Conservation (phyloP, 495 filamentous ascomycete species). For the Lophiostoma macrostomum region DNA sequence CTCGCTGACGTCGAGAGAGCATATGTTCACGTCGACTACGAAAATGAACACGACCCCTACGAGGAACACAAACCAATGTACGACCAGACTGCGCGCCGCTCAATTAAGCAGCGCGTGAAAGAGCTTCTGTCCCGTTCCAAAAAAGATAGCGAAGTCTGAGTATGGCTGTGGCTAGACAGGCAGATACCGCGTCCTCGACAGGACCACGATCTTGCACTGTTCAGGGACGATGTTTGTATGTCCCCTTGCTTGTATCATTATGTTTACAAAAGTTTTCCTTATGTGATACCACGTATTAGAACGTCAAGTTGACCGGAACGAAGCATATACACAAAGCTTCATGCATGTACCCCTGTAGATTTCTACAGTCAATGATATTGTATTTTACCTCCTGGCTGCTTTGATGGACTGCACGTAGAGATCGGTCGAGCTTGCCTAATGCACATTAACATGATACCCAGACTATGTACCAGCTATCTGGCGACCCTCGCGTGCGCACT, state of each 20-base stretch:
- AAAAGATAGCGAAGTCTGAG: conserved; percentile 1
- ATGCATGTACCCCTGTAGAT: conserved; percentile 6
- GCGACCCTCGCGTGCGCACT: too few species aligned
- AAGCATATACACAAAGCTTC: conserved; percentile 9
- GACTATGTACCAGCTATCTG: not conserved
- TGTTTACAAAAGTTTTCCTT: not conserved
- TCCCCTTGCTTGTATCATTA: not conserved
- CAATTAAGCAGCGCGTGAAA: conserved; percentile 29
- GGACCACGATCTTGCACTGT: not conserved
- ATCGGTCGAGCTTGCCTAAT: not conserved
- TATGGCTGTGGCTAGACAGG: not conserved
- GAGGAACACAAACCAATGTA: conserved; percentile 57
- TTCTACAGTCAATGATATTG: conserved; percentile 1
- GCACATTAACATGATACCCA: not conserved
- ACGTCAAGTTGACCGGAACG: not conserved
- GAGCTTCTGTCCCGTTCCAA: conserved; percentile 12
- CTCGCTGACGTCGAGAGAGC: conserved; percentile 53
- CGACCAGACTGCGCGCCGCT: conserved; percentile 33
- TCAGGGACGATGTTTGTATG: not conserved
- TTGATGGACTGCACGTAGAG: not conserved
- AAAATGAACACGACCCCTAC: conserved; percentile 43
- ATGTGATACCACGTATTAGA: conserved; percentile 1
- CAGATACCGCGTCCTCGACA: not conserved
- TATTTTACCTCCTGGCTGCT: not conserved
- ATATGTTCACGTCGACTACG: conserved; percentile 58